phyloP scores from a whole-genome alignment of 2,329 filamentous ascomycete genomes.

The Nannizzia gypsea region DNA sequence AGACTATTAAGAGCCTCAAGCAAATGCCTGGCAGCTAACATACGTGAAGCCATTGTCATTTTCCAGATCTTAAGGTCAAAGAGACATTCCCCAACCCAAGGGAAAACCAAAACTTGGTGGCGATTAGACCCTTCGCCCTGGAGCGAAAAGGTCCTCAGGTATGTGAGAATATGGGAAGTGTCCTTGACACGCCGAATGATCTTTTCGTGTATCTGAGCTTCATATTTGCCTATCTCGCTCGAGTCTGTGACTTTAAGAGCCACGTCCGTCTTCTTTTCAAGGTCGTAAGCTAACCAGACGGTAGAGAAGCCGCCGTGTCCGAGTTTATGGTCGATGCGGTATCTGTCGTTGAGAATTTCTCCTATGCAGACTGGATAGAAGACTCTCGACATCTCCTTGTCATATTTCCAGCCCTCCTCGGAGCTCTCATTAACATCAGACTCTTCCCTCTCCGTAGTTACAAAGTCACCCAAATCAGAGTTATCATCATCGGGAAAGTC shows the following conservation, averaged over 20 bases:
- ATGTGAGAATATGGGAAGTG: constrained; percentile 7
- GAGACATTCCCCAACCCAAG: constrained; percentile 2
- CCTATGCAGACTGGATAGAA: constrained; percentile 8
- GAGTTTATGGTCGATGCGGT: constrained; percentile 10
- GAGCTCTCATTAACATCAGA: neutral
- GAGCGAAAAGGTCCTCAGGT: constrained; percentile 6
- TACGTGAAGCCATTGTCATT: neutral
- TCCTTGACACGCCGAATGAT: constrained; percentile 7
- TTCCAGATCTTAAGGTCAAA: neutral
- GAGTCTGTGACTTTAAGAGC: constrained; percentile 7
- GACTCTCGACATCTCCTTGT: neutral
- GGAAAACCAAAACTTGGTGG: constrained; percentile 9
- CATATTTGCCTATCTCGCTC: constrained; percentile 1
- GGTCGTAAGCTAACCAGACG: constrained; percentile 10
- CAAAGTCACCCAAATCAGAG: neutral
- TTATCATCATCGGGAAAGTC: neutral
- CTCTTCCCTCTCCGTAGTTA: neutral
- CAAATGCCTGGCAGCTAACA: neutral
- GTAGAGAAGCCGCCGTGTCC: constrained; percentile 9
- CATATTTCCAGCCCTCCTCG: neutral
- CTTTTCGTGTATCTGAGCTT: constrained; percentile 7
- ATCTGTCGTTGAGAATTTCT: constrained; percentile 8
- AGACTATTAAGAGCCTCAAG: neutral
- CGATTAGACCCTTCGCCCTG: neutral
- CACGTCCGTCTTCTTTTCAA: constrained; percentile 7